Base-by-base conservation (phyloP, 371 early-diverging fungal species). In the Rhizopus arrhizus region DNA sequence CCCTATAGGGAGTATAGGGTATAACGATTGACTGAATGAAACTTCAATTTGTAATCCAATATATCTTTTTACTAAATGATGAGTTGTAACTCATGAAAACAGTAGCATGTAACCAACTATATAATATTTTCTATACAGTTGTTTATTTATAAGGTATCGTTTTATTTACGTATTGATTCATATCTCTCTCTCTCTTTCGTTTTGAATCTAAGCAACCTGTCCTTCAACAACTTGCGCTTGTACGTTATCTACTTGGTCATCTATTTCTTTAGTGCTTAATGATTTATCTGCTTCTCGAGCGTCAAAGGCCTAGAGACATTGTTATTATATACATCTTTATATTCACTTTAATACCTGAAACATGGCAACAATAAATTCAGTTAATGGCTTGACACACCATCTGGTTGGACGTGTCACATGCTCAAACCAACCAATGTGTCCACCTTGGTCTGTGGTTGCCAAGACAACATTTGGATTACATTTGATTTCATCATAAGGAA, bases 391-490 rank as follows among this genome's bases (percentile, higher is more conserved):
- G 22, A 82, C 82, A 46, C 82, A 81, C 91, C 92, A 92, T 8
- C 86, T 75, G 16, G 70, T 72, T 28, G 85, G 86, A 12, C 63
- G 58, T n/a, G 51, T 58, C 15, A 73, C 58, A 22, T 87, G 87
- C 42, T 89, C 85, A 71, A 91, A 93, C 89, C 94, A 97, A 8
- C 97, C 99, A 50, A 98, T 77, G 71, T 98, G 99, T 9, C 98
- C 99, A 50, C 99, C 99, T 29, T 77, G 72, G 15, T 80, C 72
- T 0, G 95, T 95, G 3, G 93, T 89, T 1, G 94, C 96, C 29
- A 99, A 72, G 3, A 96, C 62, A 34, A 94, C 83, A 70, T 91
- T 79, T 11, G 93, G 93, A 68, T 98, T 99, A 16, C 70, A 66
- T 53, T 74, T 65, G 57, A 84, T 81, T 68, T 91, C 91, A 29